Percentiles rank a stretch among this genome's conserved stretches.
phyloP scores from a whole-genome alignment of 169 alveolate genomes.

The Cryptosporidium parvum region DNA sequence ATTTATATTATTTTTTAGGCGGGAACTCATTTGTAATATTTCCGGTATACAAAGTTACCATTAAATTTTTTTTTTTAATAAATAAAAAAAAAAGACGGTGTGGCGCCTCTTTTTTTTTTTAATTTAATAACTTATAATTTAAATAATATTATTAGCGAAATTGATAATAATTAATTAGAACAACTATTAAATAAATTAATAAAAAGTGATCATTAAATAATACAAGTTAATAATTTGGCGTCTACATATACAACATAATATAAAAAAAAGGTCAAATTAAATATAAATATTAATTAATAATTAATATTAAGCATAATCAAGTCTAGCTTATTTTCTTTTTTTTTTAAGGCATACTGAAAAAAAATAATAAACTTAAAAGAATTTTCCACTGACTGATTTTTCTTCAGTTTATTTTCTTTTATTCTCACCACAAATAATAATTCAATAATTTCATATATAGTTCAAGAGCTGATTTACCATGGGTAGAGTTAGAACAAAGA shows the following conservation, averaged over 20 bases:
- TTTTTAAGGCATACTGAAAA: background rate
- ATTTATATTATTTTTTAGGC: background rate
- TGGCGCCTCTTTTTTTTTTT: constrained; percentile 7
- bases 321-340: background rate
- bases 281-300: background rate
- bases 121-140: background rate
- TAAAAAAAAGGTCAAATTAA: background rate
- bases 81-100: background rate
- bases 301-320: background rate
- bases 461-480: constrained; percentile 21
- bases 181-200: background rate
- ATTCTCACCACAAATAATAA: background rate
- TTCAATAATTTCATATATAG: background rate
- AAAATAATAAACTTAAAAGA: background rate
- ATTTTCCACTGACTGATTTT: background rate
- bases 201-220: constrained; percentile 14
- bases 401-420: constrained; percentile 22
- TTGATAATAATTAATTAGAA: background rate
- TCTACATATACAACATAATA: background rate
- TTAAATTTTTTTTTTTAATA: background rate
- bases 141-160: background rate
- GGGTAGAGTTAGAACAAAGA: constrained; percentile 99
- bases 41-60: background rate
- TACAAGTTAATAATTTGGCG: constrained; percentile 6
- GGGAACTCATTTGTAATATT: background rate